A percentile compares a stretch with the other conserved stretches of the same genome.
Conservation (phyloP, 768 basidiomycete species). For the Amanita polypyramis region DNA sequence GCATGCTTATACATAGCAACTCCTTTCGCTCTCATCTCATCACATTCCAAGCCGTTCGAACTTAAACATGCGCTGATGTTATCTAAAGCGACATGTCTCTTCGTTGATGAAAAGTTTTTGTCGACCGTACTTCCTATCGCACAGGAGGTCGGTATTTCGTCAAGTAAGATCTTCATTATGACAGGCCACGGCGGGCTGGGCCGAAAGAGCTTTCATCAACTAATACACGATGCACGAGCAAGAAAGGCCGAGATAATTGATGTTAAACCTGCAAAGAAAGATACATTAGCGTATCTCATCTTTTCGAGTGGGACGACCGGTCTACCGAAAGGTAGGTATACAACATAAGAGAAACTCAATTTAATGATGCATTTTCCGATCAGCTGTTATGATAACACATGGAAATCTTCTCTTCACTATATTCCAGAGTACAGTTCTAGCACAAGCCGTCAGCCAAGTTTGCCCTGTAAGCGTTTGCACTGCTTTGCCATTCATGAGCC, state of each 20-base stretch:
- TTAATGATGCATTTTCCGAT: not conserved
- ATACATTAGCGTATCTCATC: constrained; percentile 58
- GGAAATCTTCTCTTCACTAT: constrained; percentile 45
- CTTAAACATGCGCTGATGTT: constrained; percentile 24
- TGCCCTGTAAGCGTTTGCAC: constrained; percentile 22
- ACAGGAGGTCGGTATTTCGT: constrained; percentile 23
- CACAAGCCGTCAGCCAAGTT: constrained; percentile 21
- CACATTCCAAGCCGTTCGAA: constrained; percentile 27
- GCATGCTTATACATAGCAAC: constrained; percentile 21
- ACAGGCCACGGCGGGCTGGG: constrained; percentile 28
- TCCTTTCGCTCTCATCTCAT: constrained; percentile 25
- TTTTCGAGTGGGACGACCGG: constrained; percentile 78
- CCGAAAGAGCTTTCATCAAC: constrained; percentile 30
- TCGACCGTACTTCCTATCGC: constrained; percentile 21
- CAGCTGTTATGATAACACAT: constrained; percentile 69
- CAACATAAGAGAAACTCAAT: not conserved
- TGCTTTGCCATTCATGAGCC: not conserved
- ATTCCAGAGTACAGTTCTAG: constrained; percentile 23
- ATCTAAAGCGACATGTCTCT: constrained; percentile 23
- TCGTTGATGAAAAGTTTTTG: constrained; percentile 23
- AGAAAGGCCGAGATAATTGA: constrained; percentile 29
- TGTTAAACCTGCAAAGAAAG: constrained; percentile 32
- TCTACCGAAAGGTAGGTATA: constrained; percentile 51
- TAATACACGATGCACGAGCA: constrained; percentile 29
- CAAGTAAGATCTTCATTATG: constrained; percentile 39